Base-by-base conservation (phyloP, 441 rosid genomes). In the Biscutella laevigata region DNA sequence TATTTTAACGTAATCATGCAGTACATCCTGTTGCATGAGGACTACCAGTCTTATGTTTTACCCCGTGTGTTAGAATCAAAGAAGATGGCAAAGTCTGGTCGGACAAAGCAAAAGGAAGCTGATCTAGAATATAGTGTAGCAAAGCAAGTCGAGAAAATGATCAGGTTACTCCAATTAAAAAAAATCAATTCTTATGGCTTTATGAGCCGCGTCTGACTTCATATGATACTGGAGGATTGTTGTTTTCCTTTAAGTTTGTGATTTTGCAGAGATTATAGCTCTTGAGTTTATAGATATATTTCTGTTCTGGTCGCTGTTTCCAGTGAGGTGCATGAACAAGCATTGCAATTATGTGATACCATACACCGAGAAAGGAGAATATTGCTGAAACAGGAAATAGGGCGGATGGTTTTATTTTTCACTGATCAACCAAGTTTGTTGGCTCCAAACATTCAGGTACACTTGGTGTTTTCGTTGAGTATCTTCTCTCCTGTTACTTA, bases 381-480 rank as follows among this genome's bases (percentile, higher is more conserved):
- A 74, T 71, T 94, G 61, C 65, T 94, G 51, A 94, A 94, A 74
- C 96, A 89, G 72, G 99, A 94, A 78, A 85, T 89, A 51, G 96
- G 97, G 68, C 81, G 96, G 77, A 94, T 94, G 99, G 95, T 89
- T 65, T 80, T 89, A 60, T 89, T 94, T 72, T 89, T 86, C 53
- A 84, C 96, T 26, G 99, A 94, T 74, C 99, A 94, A 74, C 96
- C 99, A 39, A 89, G 99, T 77, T 79, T 94, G 62, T 74, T 94
- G 78, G 99, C 97, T 29, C 97, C 99, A 69, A 94, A 94, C 75
- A 87, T 94, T 70, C 97, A 89, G 89, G 99, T 84, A 67, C n/a
- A n/a, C n/a, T n/a, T n/a, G n/a, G n/a, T n/a, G n/a, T n/a, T n/a
- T n/a, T n/a, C n/a, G n/a, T n/a, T n/a, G n/a, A n/a, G n/a, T n/a